Evolutionary conservation across 106 monocot species (phyloP).

Genomic region (Triglochin maritima): DNA sequence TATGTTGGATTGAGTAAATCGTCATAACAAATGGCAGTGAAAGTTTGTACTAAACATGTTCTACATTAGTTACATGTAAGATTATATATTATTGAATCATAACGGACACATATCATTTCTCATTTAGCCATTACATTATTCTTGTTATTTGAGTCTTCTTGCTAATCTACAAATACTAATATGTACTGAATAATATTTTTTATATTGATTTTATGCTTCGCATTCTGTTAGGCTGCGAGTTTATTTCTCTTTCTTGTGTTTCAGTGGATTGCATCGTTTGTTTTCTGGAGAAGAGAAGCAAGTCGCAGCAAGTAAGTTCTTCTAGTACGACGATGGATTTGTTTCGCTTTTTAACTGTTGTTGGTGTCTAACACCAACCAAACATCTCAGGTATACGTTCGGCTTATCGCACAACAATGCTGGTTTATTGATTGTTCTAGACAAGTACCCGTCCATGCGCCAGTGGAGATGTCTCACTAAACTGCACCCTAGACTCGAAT

Average conservation of each 20-base stretch:
- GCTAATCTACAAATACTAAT: too few relatives aligned
- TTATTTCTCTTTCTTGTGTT: conserved; percentile 1
- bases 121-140: too few relatives aligned
- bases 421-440: conserved; percentile 12
- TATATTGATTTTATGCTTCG: background rate
- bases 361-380: background rate
- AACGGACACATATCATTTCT: too few relatives aligned
- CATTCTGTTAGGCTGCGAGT: background rate
- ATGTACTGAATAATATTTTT: too few relatives aligned
- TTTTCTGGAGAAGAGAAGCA: conserved; percentile 17
- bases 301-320: conserved; percentile 13
- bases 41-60: too few relatives aligned
- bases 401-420: conserved; percentile 10
- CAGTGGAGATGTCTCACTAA: conserved; percentile 12
- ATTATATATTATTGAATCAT: too few relatives aligned
- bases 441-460: conserved; percentile 1
- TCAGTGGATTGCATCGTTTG: conserved; percentile 23
- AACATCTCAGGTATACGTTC: conserved; percentile 8
- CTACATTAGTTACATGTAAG: too few relatives aligned
- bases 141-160: too few relatives aligned
- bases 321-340: background rate
- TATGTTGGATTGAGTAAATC: too few relatives aligned
- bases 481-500: conserved; percentile 1
- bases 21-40: too few relatives aligned
- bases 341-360: background rate